Conservation (phyloP, 441 rosid species). For the Arabidopsis hybrid region DNA sequence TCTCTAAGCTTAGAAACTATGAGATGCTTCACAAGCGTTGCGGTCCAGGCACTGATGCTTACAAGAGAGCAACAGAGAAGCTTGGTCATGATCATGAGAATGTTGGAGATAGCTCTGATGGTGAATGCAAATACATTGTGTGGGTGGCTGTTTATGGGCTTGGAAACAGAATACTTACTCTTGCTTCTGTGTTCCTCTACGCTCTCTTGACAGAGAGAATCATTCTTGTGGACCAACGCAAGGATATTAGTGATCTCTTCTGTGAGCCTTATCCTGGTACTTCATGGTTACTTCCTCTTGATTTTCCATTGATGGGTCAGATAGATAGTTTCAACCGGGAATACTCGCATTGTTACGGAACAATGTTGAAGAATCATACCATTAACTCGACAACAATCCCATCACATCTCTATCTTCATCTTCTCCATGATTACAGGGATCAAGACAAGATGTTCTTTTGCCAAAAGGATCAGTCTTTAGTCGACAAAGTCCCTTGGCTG, state of each 20-base stretch:
- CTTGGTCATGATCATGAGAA: slow-evolving; percentile 45
- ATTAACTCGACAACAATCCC: slow-evolving; percentile 36
- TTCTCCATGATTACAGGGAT: too few relatives aligned
- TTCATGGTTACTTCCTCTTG: slow-evolving; percentile 61
- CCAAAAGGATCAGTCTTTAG: too few relatives aligned
- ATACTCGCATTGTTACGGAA: slow-evolving; percentile 54
- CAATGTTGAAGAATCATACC: slow-evolving; percentile 55
- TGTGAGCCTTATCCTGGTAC: slow-evolving; percentile 74
- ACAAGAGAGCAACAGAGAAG: slow-evolving; percentile 54
- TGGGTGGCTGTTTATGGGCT: slow-evolving; percentile 70
- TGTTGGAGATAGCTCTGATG: slow-evolving; percentile 14
- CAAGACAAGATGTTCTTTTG: too few relatives aligned
- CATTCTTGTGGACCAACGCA: slow-evolving; percentile 65
- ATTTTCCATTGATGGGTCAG: slow-evolving; percentile 54
- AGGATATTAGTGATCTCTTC: slow-evolving; percentile 62
- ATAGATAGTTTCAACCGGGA: slow-evolving; percentile 46
- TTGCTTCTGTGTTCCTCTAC: slow-evolving; percentile 68
- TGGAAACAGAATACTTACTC: slow-evolving; percentile 72
- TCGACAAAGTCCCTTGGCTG: slow-evolving; percentile 61
- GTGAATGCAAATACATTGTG: slow-evolving; percentile 67
- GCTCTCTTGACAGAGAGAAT: slow-evolving; percentile 69
- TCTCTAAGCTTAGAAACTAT: slow-evolving; percentile 48
- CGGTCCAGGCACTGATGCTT: slow-evolving; percentile 27
- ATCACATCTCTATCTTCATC: too few relatives aligned
- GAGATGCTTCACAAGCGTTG: too few relatives aligned